Base-by-base conservation (phyloP, 2,329 filamentous ascomycete genomes). In the Trichoderma sp. region DNA sequence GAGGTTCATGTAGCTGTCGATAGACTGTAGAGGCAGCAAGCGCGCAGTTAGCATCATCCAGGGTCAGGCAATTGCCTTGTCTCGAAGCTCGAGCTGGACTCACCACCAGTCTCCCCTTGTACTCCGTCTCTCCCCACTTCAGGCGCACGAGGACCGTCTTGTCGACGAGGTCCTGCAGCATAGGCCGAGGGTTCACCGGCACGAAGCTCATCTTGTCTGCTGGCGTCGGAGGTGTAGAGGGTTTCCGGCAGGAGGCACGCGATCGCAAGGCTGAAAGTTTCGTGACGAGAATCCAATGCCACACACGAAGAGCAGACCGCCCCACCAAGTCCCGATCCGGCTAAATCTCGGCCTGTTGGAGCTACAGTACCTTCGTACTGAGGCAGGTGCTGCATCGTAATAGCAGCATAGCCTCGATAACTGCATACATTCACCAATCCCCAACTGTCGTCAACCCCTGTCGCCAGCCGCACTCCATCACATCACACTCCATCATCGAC, bases 1-100 rank as follows among this genome's bases (percentile, higher is more conserved):
- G 69, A 99, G 88, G 82, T 99, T 99, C 94, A 99, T 98, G 83
- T 99, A 99, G 75, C 91, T 93, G 81, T 99, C 95, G 75, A 96
- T 91, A 73, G 90, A 94, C 75, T 66, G 56, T 30, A 10, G 34
- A 39, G 24, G 26, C 19, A 61, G 26, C 21, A 39, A 41, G 10
- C 34, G 43, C 44, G 30, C 34, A 45, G 21, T 63, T 58, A 66
- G 64, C 47, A 57, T 63, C 7, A 24, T 47, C 39, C 58, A 7
- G 17, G 17, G 39, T 21, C 43, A 26, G 28, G 14, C 34, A 14
- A 39, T 39, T 10, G 34, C 34, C n/a, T 28, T 47, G n/a, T 26
- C 43, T 7, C 7, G 12, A 14, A 9, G 50, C 7, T 41, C 30
- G 15, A 26, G 43, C 26, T 45, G 21, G 39, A 60, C 65, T 60